Evolutionary conservation across 768 basidiomycete species (phyloP).

Genomic region (Phaeolepiota aurea): DNA sequence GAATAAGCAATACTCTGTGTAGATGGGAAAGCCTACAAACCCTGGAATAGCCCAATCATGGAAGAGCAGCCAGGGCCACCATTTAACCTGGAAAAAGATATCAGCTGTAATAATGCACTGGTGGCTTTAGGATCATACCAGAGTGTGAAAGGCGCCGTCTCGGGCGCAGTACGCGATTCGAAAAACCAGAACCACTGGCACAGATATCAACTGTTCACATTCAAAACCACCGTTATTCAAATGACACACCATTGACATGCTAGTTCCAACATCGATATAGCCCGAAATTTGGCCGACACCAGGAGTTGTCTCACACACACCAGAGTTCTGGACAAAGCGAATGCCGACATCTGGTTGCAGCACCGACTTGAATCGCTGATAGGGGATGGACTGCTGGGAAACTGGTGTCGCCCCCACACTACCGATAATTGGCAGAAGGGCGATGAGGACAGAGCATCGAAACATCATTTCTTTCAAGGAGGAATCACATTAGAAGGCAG

Average conservation of each 20-base stretch:
- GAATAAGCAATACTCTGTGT: background rate
- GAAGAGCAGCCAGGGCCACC: conserved; percentile 58
- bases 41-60: conserved; percentile 63
- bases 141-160: conserved; percentile 57
- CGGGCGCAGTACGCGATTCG: conserved; percentile 48
- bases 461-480: too few relatives aligned
- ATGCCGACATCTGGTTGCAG: conserved; percentile 20
- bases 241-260: conserved; percentile 47
- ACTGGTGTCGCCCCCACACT: background rate
- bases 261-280: conserved; percentile 47
- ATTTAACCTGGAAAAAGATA: conserved; percentile 31
- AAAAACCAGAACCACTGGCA: conserved; percentile 74
- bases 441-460: too few relatives aligned
- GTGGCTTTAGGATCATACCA: conserved; percentile 28
- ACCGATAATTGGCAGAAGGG: too few relatives aligned
- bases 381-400: background rate
- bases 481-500: too few relatives aligned
- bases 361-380: conserved; percentile 12
- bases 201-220: background rate
- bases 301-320: conserved; percentile 59
- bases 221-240: background rate
- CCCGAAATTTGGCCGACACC: conserved; percentile 53
- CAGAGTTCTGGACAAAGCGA: conserved; percentile 48
- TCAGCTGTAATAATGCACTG: background rate
- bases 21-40: conserved; percentile 16